Evolutionary conservation across 495 filamentous ascomycete species (phyloP), one percentile per base, ranked within the genome.

Genomic region (Apiosordaria backusii): DNA sequence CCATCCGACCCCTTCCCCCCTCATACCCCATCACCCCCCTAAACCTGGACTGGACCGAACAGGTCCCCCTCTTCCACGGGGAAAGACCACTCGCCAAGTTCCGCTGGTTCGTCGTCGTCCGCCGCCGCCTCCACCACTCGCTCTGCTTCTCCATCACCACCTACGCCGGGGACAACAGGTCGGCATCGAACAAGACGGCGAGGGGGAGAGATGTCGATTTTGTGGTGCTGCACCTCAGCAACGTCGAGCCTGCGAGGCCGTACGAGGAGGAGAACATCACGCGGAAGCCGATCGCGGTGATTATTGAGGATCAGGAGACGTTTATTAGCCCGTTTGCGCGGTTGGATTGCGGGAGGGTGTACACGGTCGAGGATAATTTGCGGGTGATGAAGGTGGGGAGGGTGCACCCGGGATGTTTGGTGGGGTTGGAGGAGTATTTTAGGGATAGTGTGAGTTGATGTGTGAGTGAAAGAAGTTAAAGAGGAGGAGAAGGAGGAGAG

Each of bases 101-200:
- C 63, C 67, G 75, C 22, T 78, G 71, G 73, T 78, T 78, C 60
- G 68, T 77, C 45, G 75, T 78, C 4, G 72, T 77, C 0, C 66
- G 72, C 4, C 68, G 67, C 55, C 70, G 70, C 24, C 61, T 65
- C 50, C 65, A 72, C 64, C 70, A 77, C 65, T 70, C 73, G 1
- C 66, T 78, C 9, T 78, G 76, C 69, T 75, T 78, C 59, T 61
- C 60, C 62, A 75, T 78, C 66, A 72, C 72, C 1, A 74, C 75
- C 4, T 71, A 52, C 25, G 61, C 57, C 15, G 58, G 59, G 1
- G 61, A 50, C 4, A 61, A 57, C 16, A 62, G 25, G 13, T 25
- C 29, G 3, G n/a, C 24, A 10, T 2, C 59, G 26, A 61, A 61
- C 61, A 66, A 62, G 55, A 22, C 57, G 3, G 25, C 25, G 63